Base-by-base conservation (phyloP, 2,329 filamentous ascomycete genomes). In the Aspergillus proliferans region DNA sequence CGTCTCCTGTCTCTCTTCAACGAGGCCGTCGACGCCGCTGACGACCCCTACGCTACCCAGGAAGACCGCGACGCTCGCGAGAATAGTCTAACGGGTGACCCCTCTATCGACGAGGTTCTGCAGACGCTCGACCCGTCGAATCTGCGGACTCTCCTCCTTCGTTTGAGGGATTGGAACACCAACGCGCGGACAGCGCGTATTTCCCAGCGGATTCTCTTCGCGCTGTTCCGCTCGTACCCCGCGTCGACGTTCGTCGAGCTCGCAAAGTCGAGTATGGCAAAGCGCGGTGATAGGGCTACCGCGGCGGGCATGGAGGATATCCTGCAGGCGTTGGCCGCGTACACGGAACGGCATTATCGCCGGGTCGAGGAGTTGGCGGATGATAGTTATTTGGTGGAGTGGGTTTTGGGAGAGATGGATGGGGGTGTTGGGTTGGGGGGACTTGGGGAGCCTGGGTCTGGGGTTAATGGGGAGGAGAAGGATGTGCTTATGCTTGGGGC, bases 151-250 rank as follows among this genome's bases (percentile, higher is more conserved):
- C 79, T 98, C 12, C 79, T 98, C 0, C 76, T 92, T 34, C 79
- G 93, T 50, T 71, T 96, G 41, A 81, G 94, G 42, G 93, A 98
- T 71, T 98, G 93, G 93, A 98, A 98, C 66, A 95, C 93, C 4
- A 97, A 97, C 60, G 90, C 89, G 0, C 81, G 88, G 52, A 95
- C 89, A 3, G 85, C 90, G 1, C 80, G 84, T 4, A 83, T 97
- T 1, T 87, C 93, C 1, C 93, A 98, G 70, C 82, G 85, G 30
- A 85, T 98, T 12, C 73, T 98, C 6, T 86, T 84, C 74, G 82
- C 87, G 1, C 65, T 98, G 6, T 83, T 95, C 46, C 83, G 83
- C 56, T 87, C 84, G 51, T 95, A 95, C 62, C 87, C 90, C 1
- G 87, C 88, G 2, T 82, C 82, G 44, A 82, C 85, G 49, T 82